These are phyloP conservation scores for Cercospora zeina DNA, from an alignment of 2,329 filamentous ascomycete genomes.

Conservation along the genomic window DNA sequence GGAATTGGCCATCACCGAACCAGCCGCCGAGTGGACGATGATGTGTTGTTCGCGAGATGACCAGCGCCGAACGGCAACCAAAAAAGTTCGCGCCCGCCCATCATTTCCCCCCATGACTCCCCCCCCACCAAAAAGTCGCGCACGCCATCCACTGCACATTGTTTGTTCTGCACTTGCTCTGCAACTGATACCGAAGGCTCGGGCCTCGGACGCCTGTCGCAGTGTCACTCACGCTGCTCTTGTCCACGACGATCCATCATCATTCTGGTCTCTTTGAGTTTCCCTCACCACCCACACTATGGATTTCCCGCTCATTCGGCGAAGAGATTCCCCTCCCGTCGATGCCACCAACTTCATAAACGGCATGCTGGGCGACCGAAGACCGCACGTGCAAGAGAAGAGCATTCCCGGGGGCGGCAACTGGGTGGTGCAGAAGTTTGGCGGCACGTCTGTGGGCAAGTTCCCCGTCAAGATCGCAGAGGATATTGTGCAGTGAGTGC, in stretches of 20 bases:
- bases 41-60: constrained; percentile 2
- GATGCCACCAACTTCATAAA: constrained; percentile 33
- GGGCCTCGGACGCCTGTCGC: constrained; percentile 1
- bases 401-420: constrained; percentile 51
- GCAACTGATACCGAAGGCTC: not conserved
- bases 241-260: not conserved
- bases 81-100: constrained; percentile 4
- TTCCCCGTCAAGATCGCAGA: constrained; percentile 65
- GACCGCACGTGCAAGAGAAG: constrained; percentile 48
- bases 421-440: constrained; percentile 94
- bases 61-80: not conserved
- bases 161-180: not conserved
- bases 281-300: constrained; percentile 17
- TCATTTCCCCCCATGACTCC: not conserved
- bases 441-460: constrained; percentile 93
- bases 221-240: not conserved
- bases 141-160: constrained; percentile 1
- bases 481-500: constrained; percentile 61
- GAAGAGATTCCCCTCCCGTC: constrained; percentile 23
- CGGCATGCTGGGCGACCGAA: constrained; percentile 35
- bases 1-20: not conserved
- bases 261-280: too few relatives aligned
- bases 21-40: not conserved
- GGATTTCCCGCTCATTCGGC: constrained; percentile 32
- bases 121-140: constrained; percentile 12